phyloP scores from a whole-genome alignment of 2,329 filamentous ascomycete genomes.

The Chaetomium sp. region DNA sequence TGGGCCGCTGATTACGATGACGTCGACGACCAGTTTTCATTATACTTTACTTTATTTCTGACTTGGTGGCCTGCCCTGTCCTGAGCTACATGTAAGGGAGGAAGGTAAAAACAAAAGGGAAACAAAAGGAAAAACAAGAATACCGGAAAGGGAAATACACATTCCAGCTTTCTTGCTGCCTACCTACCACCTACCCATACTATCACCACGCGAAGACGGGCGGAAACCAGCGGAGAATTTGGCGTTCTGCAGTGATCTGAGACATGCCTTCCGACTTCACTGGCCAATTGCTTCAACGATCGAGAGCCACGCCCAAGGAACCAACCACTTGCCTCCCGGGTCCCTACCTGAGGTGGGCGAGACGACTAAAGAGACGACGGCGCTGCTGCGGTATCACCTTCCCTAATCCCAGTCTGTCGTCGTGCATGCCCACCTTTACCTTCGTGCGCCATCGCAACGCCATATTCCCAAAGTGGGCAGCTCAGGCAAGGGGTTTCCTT shows the following conservation, averaged over 20 bases:
- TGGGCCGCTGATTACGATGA: too few relatives aligned
- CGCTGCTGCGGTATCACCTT: conserved; percentile 18
- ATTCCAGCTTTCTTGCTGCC: neutral
- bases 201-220: neutral
- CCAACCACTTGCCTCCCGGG: neutral
- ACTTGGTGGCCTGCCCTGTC: neutral
- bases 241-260: conserved; percentile 16
- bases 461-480: conserved; percentile 1
- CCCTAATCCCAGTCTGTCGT: conserved; percentile 17
- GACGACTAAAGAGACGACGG: neutral
- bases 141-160: neutral
- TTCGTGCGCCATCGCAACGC: neutral
- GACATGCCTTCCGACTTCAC: conserved; percentile 5
- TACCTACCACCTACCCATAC: too few relatives aligned
- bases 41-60: neutral
- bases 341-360: neutral
- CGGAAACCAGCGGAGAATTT: conserved; percentile 9
- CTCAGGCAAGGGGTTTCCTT: conserved; percentile 10
- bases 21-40: too few relatives aligned
- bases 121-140: neutral
- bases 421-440: conserved; percentile 13
- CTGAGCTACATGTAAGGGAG: neutral
- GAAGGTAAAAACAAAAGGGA: neutral
- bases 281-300: conserved; percentile 1
- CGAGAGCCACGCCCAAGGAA: neutral